Percentiles rank a stretch among this genome's conserved stretches.
Evolutionary conservation across 169 alveolate genomes (phyloP).

Genomic region (Eimeria acervulina): DNA sequence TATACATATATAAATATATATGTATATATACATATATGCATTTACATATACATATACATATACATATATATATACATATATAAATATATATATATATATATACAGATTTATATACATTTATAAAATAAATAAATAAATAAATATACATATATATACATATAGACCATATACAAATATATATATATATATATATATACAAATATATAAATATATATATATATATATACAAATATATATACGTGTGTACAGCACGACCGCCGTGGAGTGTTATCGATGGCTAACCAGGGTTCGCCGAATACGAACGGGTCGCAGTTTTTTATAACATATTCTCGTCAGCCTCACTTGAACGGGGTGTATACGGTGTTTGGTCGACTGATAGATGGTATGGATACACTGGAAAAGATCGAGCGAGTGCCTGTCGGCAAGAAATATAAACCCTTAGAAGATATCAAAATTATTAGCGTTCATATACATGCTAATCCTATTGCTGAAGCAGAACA

Average conservation of each 20-base stretch:
- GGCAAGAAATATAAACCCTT: constrained; percentile 92
- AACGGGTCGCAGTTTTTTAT: constrained; percentile 96
- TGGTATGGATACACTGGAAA: constrained; percentile 95
- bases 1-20: too few relatives aligned
- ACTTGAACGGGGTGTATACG: constrained; percentile 94
- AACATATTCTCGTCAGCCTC: constrained; percentile 95
- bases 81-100: too few relatives aligned
- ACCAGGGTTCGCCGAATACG: constrained; percentile 94
- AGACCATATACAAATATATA: too few relatives aligned
- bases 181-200: too few relatives aligned
- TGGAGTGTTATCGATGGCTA: constrained; percentile 96
- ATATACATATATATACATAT: too few relatives aligned
- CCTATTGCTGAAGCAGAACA: constrained; percentile 94
- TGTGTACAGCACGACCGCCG: constrained; percentile 91
- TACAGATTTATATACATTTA: too few relatives aligned
- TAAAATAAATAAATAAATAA: too few relatives aligned
- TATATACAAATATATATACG: neutral
- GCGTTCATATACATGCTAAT: constrained; percentile 93
- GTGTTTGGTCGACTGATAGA: constrained; percentile 96
- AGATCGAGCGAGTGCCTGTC: constrained; percentile 94
- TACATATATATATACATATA: too few relatives aligned
- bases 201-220: too few relatives aligned
- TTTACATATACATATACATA: too few relatives aligned
- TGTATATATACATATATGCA: too few relatives aligned
- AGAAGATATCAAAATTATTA: constrained; percentile 91